Evolutionary conservation across 2,329 filamentous ascomycete species (phyloP).

Genomic region (Amphichorda felina): DNA sequence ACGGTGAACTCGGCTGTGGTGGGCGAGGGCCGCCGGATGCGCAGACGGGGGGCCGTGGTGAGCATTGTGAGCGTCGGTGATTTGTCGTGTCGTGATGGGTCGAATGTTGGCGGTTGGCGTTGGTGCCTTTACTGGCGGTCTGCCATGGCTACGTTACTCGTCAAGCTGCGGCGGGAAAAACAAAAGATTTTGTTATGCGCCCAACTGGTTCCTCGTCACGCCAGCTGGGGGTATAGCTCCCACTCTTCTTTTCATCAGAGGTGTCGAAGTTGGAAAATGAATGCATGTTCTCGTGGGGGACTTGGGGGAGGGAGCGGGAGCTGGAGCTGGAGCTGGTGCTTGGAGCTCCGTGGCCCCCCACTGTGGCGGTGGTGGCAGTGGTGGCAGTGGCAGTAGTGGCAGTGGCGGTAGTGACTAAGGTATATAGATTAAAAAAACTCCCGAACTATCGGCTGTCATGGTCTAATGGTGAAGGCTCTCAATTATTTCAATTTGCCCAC

Average conservation of each 20-base stretch:
- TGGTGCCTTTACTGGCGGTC: no score
- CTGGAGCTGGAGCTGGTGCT: no score
- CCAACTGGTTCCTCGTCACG: no score
- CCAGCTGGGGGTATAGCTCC: no score
- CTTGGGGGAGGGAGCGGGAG: no score
- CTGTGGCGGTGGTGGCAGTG: background rate
- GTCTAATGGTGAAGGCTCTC: conserved; percentile 48
- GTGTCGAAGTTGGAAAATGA: no score
- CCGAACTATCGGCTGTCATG: conserved; percentile 42
- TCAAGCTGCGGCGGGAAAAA: no score
- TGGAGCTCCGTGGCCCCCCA: background rate
- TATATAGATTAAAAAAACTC: conserved; percentile 12
- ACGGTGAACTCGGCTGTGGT: conserved; percentile 91
- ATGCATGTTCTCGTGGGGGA: no score
- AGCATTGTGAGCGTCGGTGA: conserved; percentile 36
- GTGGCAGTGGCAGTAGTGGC: background rate
- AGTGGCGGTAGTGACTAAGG: no score
- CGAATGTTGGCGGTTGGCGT: background rate
- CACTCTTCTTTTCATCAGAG: no score
- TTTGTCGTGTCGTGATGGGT: background rate
- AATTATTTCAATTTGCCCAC: conserved; percentile 32
- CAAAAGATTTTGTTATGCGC: no score
- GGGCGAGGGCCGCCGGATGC: conserved; percentile 59
- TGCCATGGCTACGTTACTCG: no score
- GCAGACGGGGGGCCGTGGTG: conserved; percentile 46